Evolutionary conservation across 73 alveolate genomes (phyloP), one percentile per base, ranked within the genome.

Genomic region (Paramecium octaurelia): DNA sequence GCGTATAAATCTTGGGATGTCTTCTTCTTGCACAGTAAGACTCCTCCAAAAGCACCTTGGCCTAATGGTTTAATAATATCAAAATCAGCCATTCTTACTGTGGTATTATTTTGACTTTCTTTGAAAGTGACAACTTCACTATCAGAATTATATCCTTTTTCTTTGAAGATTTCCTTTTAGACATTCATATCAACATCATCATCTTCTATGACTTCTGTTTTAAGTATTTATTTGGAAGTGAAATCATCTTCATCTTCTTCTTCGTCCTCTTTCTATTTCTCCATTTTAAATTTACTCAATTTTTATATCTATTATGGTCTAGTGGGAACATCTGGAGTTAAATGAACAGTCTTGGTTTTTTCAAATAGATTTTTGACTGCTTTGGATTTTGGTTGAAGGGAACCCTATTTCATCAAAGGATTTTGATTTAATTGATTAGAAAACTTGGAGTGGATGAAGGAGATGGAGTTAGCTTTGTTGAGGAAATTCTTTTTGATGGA

Each of bases 21-120:
- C 68, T 92, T 92, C 85, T 94, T 94, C 71, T 92, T 71, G 10
- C 93, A 98, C 14, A 97, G 84, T 89, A 93, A 94, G 7, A 97
- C 99, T 76, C 97, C 97, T 14, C 99, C 99, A 87, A 96, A 97
- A 7, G 99, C 93, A 8, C 99, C 99, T 86, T 97, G 43, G 1
- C 99, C 99, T 23, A 97, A 93, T 8, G 96, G 98, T 95, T 96
- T 95, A n/a, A 95, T 60, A 8, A 88, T 91, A 36, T 90, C 92
- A 36, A 90, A 90, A 73, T 87, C 88, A 12, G 71, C 31, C 48
- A 87, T 64, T 5, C 93, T 57, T 23, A 87, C 71, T 16, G 46
- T 80, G 7, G 18, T 46, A 24, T 21, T 44, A 31, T 43, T 80
- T 46, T 80, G n/a, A 31, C 18, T 43, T 4, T 34, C 91, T 31